Evolutionary conservation across 192 early-diverging fungal species (phyloP), one percentile per base, ranked within the genome.

Genomic region (Coemansia sp.): DNA sequence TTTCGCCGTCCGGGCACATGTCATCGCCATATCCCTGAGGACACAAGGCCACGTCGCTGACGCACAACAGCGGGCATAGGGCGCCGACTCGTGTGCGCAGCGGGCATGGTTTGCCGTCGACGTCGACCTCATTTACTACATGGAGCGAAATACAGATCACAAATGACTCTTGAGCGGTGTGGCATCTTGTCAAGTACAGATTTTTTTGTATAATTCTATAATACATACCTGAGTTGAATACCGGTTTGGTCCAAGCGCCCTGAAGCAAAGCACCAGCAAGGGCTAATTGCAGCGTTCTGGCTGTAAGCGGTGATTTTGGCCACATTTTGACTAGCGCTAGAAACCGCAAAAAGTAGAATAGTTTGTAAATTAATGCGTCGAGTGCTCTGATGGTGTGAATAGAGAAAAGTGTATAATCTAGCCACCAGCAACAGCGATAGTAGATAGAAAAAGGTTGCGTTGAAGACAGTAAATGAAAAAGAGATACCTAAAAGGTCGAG

Each of bases 51-150:
- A 84, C 53, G 37, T 81, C 70, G 55, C 68, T 59, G 8, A 87
- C 86, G 56, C 86, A 87, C 14, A 87, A 23, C n/a, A 62, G 55
- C 9, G 84, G 80, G 52, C 86, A 87, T n/a, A 76, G 63, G 20
- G 73, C 69, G 12, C 68, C 67, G 10, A 66, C 47, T 59, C 79
- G 78, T 0, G 74, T 79, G 25, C 71, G 73, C 42, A 73, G 52
- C n/a, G 86, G 77, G 28, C 86, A 87, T 23, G 48, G 37, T 6
- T 67, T 61, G 6, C 86, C 86, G 20, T 84, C 28, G 23, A 42
- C 48, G 25, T 83, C 69, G 42, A 81, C 71, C 48, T 76, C 70
- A 64, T 87, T 87, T 26, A 85, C 86, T 87, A 77, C 18, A 62
- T 50, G 13, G 6, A 42, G 6, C 13, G 28, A n/a, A 33, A 13